Evolutionary conservation across 164 flowering plant species (phyloP), one percentile per base, ranked within the genome.

Genomic region (Saururus chinensis): DNA sequence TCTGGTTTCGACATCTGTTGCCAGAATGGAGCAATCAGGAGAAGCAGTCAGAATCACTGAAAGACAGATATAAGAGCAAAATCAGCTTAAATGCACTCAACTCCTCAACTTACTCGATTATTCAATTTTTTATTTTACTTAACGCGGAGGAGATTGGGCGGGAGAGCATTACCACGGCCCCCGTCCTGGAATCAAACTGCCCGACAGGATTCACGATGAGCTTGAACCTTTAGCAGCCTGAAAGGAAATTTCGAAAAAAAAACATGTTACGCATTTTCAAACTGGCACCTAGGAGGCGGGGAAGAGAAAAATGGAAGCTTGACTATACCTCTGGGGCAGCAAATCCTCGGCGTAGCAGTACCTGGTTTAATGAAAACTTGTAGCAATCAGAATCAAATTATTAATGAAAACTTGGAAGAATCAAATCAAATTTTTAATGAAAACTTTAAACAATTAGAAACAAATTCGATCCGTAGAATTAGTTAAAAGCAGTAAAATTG

Each of bases 1-100:
- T 26, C 98, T 96, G 14, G 96, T 88, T 73, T 88, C 95, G 40
- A 85, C 81, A 77, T 93, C 96, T 0, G 88, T 86, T 17, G 91
- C 85, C 2, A 84, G 77, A 71, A 93, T 81, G 0, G 98, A 86
- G 63, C 73, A 70, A 70, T 90, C 98, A 16, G 82, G 81, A 4
- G 98, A 93, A 20, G 81, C 89, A 9, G 98, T 84, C 49, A 82
- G 58, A 66, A 93, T 79, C 4, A 79, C 98, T 93, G 71, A 57
- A 45, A 45, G 4, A 12, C 49, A 45, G 11, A 70, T 25, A 70
- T 52, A 30, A 30, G 37, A 30, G 4, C 37, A 30, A 2, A 30
- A 30, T 30, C 37, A 30, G 4, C 37, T 30, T 2, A 30, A 30
- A 30, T 30, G 37, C 37, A n/a, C n/a, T n/a, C 19, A 35, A 14